phyloP scores from a whole-genome alignment of 495 filamentous ascomycete genomes.

The Penicillium salamii region DNA sequence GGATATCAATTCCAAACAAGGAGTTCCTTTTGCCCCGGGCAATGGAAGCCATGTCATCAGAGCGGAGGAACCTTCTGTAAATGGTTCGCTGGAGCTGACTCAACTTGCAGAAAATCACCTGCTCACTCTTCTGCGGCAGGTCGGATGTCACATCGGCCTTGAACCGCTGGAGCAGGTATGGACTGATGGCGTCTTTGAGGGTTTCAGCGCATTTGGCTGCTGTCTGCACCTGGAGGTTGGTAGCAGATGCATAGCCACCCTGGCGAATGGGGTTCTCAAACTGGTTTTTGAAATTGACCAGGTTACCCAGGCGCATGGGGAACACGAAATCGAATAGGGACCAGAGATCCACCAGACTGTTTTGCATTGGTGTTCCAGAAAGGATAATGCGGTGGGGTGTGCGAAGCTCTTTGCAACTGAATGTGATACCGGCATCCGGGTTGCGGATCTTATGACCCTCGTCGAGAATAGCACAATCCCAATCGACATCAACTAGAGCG shows the following conservation, averaged over 20 bases:
- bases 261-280: conserved; percentile 90
- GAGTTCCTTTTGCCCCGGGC: conserved; percentile 70
- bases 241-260: conserved; percentile 91
- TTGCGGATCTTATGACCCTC: conserved; percentile 98
- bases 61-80: conserved; percentile 78
- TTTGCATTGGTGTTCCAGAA: conserved; percentile 96
- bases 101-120: conserved; percentile 92
- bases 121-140: conserved; percentile 90
- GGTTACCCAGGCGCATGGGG: conserved; percentile 88
- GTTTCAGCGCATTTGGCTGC: conserved; percentile 87
- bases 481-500: conserved; percentile 73
- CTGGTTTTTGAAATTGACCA: conserved; percentile 82
- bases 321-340: conserved; percentile 95
- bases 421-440: conserved; percentile 86
- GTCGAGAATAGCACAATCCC: conserved; percentile 92
- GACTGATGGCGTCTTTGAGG: conserved; percentile 84
- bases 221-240: conserved; percentile 86
- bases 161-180: conserved; percentile 88
- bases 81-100: conserved; percentile 69
- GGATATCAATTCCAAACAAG: conserved; percentile 81
- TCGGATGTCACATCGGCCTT: conserved; percentile 94
- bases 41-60: conserved; percentile 78
- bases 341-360: conserved; percentile 95
- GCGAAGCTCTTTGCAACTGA: conserved; percentile 85
- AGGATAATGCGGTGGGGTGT: conserved; percentile 89